phyloP scores from a whole-genome alignment of 495 filamentous ascomycete genomes.

The Talaromyces thailandensis region DNA sequence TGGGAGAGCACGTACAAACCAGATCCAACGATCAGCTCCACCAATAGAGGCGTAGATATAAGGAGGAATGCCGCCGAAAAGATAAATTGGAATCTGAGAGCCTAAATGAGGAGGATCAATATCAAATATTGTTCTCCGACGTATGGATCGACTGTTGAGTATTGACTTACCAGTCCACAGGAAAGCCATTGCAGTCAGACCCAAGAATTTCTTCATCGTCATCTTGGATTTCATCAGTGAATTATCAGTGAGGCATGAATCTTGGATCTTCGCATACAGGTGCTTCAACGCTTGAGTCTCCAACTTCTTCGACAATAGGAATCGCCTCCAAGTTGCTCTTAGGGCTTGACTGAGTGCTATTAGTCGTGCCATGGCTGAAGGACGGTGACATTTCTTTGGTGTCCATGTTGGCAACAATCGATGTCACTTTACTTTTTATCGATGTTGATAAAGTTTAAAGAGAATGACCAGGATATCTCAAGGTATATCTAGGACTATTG shows the following conservation, averaged over 20 bases:
- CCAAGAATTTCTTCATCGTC: constrained; percentile 48
- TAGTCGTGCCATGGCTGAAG: not conserved
- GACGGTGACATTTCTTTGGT: not conserved
- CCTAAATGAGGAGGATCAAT: not conserved
- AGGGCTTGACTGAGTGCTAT: not conserved
- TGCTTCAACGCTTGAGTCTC: not conserved
- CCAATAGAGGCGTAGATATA: constrained; percentile 59
- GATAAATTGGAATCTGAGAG: constrained; percentile 7
- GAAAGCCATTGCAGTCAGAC: constrained; percentile 55
- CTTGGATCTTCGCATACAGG: not conserved
- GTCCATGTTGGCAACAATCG: not conserved
- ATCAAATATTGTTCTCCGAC: not conserved
- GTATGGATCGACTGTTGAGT: not conserved
- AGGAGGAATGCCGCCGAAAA: constrained; percentile 46
- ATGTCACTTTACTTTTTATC: not conserved
- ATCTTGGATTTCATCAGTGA: constrained; percentile 32
- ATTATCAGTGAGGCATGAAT: not conserved
- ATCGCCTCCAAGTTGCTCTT: not conserved
- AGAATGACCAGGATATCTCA: not conserved
- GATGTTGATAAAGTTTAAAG: not conserved
- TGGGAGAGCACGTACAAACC: constrained; percentile 42
- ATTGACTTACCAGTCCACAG: constrained; percentile 48
- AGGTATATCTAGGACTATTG: not conserved
- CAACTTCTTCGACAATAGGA: not conserved
- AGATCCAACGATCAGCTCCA: constrained; percentile 59